phyloP scores from a whole-genome alignment of 1,284 basidiomycete genomes.

The Heliocybe sulcata region DNA sequence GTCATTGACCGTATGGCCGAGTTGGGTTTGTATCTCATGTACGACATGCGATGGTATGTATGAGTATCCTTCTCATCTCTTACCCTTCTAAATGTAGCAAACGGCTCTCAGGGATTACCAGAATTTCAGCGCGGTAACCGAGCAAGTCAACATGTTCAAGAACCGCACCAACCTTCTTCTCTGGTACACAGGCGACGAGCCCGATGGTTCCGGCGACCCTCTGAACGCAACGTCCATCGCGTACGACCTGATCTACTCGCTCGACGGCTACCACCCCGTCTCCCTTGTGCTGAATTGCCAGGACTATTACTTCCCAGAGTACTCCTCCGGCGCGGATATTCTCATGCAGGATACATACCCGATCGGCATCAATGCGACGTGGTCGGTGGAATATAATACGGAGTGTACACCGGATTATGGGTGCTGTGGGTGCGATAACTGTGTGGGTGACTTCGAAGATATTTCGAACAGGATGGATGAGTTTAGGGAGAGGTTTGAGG shows the following conservation, averaged over 20 bases:
- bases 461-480: constrained; percentile 59
- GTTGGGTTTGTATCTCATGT: constrained; percentile 68
- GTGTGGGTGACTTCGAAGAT: constrained; percentile 45
- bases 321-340: constrained; percentile 55
- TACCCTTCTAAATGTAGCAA: background rate
- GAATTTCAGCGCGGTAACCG: constrained; percentile 53
- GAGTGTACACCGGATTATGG: constrained; percentile 35
- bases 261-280: constrained; percentile 72
- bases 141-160: constrained; percentile 62
- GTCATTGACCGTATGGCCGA: constrained; percentile 67
- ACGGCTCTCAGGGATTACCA: constrained; percentile 43
- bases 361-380: constrained; percentile 63
- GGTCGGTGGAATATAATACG: constrained; percentile 38
- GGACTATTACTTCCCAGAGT: constrained; percentile 57
- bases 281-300: constrained; percentile 71
- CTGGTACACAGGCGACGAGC: constrained; percentile 76
- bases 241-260: constrained; percentile 56
- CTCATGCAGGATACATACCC: constrained; percentile 51
- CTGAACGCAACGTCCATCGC: constrained; percentile 49
- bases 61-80: constrained; percentile 16
- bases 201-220: constrained; percentile 64
- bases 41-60: constrained; percentile 66
- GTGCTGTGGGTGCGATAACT: constrained; percentile 62
- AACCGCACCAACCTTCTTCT: constrained; percentile 59
- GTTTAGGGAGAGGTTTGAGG: constrained; percentile 47